Evolutionary conservation across 495 filamentous ascomycete genomes (phyloP), one percentile per base, ranked within the genome.

Genomic region (Pyrenula massariospora): DNA sequence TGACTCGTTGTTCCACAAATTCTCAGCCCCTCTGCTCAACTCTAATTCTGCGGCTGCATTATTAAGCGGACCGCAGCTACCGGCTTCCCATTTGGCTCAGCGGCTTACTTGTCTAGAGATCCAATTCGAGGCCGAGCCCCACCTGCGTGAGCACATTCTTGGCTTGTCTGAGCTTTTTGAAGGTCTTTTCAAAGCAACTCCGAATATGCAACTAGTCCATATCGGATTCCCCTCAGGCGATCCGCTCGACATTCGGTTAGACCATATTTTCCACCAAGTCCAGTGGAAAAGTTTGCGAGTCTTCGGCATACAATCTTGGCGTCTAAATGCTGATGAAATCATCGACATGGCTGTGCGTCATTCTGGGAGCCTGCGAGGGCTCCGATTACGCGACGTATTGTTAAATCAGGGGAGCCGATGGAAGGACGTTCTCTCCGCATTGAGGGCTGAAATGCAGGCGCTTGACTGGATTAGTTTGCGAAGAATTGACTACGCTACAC

Each of bases 281-380:
- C 73, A 74, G 19, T 85, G 82, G 80, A 75, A 78, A 50, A 76
- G 76, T 2, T 72, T 88, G 1, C 72, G 79, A 31, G 81, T 81
- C 1, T 76, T 89, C 52, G 83, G 84, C 20, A 76, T 89, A 31
- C 79, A 85, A 61, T 74, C 76, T 24, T 88, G 85, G 85, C 71
- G 73, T 22, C 66, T 89, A 2, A 57, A 75, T 24, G 76, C 78
- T 0, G 68, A 77, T 0, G 85, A 88, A 62, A 78, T 88, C 15
- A 78, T 84, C 52, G 60, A 65, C 1, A 64, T 89, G 0, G 68
- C 77, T 8, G 70, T 76, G 25, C 77, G 83, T 10, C 83, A 88
- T 59, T 66, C 74, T 20, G 69, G 70, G 10, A 75, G 71, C 19
- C 70, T 89, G 2, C 74, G 73, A 52, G 81, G 81, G 10, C 62